These are phyloP conservation scores for Schoenoplectus tabernaemontani DNA, from an alignment of 202 grass and related monocot species.

Conservation along the genomic window DNA sequence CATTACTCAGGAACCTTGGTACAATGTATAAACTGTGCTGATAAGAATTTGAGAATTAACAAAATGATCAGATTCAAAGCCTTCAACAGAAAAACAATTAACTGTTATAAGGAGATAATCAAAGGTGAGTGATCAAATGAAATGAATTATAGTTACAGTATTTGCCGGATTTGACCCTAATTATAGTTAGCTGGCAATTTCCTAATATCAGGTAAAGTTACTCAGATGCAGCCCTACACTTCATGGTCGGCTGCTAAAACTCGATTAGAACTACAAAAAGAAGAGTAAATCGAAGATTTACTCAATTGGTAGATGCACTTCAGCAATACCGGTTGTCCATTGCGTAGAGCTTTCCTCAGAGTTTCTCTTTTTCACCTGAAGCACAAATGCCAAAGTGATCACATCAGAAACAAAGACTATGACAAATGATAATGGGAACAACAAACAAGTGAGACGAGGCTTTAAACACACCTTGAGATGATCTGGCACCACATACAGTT, in stretches of 20 bases:
- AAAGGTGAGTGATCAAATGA: background rate
- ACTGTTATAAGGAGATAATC: no score
- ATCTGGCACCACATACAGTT: conserved; percentile 66
- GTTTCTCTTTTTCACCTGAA: conserved; percentile 93
- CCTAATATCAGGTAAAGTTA: background rate
- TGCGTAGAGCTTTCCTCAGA: conserved; percentile 92
- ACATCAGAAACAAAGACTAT: background rate
- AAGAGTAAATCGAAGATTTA: background rate
- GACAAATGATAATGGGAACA: background rate
- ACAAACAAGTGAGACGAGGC: background rate
- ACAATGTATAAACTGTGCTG: background rate
- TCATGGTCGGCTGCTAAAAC: background rate
- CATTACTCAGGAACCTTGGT: background rate
- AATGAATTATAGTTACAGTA: background rate
- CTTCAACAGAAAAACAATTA: no score
- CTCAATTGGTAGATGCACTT: conserved; percentile 55
- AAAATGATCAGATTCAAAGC: background rate
- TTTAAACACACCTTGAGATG: conserved; percentile 70
- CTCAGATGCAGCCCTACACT: background rate
- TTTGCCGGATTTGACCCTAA: background rate
- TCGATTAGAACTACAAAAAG: background rate
- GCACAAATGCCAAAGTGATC: conserved; percentile 12
- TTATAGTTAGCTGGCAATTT: background rate
- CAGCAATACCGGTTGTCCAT: conserved; percentile 92
- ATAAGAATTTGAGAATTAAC: background rate